Evolutionary conservation across 2,329 filamentous ascomycete genomes (phyloP).

Genomic region (Ilyonectria sp.): DNA sequence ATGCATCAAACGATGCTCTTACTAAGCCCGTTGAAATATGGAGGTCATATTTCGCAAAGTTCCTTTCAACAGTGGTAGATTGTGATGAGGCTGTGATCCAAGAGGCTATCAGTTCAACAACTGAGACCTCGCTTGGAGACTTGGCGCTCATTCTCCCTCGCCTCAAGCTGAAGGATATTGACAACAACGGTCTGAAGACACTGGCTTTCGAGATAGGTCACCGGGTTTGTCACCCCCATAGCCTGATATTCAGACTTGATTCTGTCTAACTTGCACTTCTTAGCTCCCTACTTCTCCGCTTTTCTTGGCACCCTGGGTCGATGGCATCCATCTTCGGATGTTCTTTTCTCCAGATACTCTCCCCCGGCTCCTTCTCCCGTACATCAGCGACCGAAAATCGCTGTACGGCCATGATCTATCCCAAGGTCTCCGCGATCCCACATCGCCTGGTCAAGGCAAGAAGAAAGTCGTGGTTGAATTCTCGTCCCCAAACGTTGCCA

Average conservation of each 20-base stretch:
- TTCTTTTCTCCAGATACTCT: slow-evolving; percentile 29
- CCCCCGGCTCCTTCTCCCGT: slow-evolving; percentile 30
- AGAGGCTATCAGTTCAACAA: slow-evolving; percentile 34
- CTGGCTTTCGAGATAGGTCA: slow-evolving; percentile 27
- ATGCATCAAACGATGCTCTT: slow-evolving; percentile 21
- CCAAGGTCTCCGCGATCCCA: slow-evolving; percentile 19
- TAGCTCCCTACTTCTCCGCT: slow-evolving; percentile 30
- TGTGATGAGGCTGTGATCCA: slow-evolving; percentile 29
- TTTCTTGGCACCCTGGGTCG: slow-evolving; percentile 33
- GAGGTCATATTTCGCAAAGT: slow-evolving; percentile 24
- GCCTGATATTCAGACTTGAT: neutral
- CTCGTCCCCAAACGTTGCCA: slow-evolving; percentile 83
- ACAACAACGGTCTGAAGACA: slow-evolving; percentile 25
- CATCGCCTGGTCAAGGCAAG: slow-evolving; percentile 6
- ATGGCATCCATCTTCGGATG: slow-evolving; percentile 32
- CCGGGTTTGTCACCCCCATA: slow-evolving; percentile 10
- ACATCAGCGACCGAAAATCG: slow-evolving; percentile 25
- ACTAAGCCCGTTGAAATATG: slow-evolving; percentile 36
- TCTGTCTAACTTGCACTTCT: neutral
- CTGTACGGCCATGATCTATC: slow-evolving; percentile 26
- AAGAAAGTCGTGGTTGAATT: slow-evolving; percentile 76
- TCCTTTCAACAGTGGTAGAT: slow-evolving; percentile 24
- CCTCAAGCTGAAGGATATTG: slow-evolving; percentile 25
- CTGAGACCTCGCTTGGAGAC: slow-evolving; percentile 33
- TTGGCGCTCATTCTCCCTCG: slow-evolving; percentile 32